phyloP scores from a whole-genome alignment of 2,329 filamentous ascomycete species.

The Septoria linicola region DNA sequence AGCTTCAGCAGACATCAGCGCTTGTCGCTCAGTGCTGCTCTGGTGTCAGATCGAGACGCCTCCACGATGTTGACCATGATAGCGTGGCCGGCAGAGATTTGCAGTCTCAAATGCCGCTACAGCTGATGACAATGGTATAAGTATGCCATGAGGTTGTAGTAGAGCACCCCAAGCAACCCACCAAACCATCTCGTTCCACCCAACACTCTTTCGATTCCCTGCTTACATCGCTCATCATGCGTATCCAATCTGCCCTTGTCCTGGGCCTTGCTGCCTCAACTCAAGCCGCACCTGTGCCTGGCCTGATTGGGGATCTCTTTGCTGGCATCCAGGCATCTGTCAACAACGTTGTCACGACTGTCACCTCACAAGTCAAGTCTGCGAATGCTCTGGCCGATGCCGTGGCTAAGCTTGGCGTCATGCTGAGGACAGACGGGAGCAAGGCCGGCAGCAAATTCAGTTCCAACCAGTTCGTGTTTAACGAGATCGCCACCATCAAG shows the following conservation, averaged over 20 bases:
- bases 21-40: too few species aligned
- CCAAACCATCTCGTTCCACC: too few species aligned
- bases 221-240: conserved; percentile 5
- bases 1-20: too few species aligned
- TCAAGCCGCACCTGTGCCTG: conserved; percentile 10
- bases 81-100: too few species aligned
- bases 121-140: too few species aligned
- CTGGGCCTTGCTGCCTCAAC: conserved; percentile 14
- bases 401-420: conserved; percentile 15
- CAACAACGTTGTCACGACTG: conserved; percentile 10
- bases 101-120: too few species aligned
- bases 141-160: too few species aligned
- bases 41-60: too few species aligned
- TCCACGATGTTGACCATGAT: too few species aligned
- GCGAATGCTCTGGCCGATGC: conserved; percentile 8
- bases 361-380: conserved; percentile 8
- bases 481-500: conserved; percentile 4
- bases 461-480: conserved; percentile 10
- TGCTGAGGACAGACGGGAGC: conserved; percentile 6
- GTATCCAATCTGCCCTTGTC: conserved; percentile 1
- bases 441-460: conserved; percentile 13
- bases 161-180: too few species aligned
- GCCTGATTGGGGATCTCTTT: conserved; percentile 13
- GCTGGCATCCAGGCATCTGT: conserved; percentile 2
- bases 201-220: too few species aligned